Percentiles rank a stretch among this genome's conserved stretches.
Conservation (phyloP, 805 yeast genomes). For the Brettanomyces nanus region DNA sequence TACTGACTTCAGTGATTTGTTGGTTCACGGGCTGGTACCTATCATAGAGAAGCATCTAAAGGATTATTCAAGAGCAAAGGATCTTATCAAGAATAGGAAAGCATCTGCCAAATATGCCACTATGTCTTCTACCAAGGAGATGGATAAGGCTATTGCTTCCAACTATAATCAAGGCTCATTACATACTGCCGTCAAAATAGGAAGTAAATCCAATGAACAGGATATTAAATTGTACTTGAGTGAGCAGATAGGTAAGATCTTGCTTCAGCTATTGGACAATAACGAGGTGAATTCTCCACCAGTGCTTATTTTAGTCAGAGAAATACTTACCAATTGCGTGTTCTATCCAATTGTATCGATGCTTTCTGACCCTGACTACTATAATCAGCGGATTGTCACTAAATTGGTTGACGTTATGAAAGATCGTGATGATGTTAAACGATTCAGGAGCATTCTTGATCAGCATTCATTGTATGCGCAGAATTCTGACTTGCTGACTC, state of each 20-base stretch:
- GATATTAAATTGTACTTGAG: constrained; percentile 46
- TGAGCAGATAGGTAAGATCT: constrained; percentile 29
- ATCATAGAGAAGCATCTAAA: constrained; percentile 56
- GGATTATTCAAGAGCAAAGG: constrained; percentile 38
- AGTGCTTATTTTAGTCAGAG: constrained; percentile 45
- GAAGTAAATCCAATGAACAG: constrained; percentile 26
- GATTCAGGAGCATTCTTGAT: constrained; percentile 60
- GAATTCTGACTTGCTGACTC: background rate
- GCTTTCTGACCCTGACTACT: constrained; percentile 65
- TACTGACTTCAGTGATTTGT: constrained; percentile 46
- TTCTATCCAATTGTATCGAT: constrained; percentile 42
- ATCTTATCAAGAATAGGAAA: constrained; percentile 23
- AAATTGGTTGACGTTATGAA: constrained; percentile 56
- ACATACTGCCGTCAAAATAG: constrained; percentile 47
- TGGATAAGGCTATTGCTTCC: constrained; percentile 33
- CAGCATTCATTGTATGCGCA: constrained; percentile 39
- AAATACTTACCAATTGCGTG: constrained; percentile 53
- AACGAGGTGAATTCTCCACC: constrained; percentile 40
- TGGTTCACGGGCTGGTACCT: constrained; percentile 57
- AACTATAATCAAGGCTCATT: constrained; percentile 43
- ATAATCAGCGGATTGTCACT: constrained; percentile 57
- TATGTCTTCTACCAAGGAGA: constrained; percentile 24
- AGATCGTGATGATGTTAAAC: constrained; percentile 67
- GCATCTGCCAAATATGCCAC: constrained; percentile 11
- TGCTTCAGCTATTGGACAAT: constrained; percentile 43